Evolutionary conservation across 2,329 filamentous ascomycete genomes (phyloP).

Genomic region (Aaosphaeria arxii): DNA sequence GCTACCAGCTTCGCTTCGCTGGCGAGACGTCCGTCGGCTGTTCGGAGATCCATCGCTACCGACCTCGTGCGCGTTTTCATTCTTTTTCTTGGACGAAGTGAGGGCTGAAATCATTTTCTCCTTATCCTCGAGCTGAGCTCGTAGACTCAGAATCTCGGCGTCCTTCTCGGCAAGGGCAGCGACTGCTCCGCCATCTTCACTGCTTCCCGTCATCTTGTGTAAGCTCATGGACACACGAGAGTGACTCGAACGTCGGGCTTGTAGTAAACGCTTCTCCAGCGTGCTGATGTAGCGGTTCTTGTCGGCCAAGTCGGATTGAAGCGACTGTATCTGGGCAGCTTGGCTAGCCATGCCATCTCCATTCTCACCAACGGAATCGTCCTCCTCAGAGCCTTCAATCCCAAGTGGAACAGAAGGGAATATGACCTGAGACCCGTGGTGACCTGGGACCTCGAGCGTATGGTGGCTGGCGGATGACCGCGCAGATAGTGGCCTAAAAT

Average conservation of each 20-base stretch:
- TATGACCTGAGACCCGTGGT: conserved; percentile 19
- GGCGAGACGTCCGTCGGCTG: conserved; percentile 33
- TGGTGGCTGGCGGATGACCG: conserved; percentile 38
- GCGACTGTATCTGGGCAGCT: conserved; percentile 79
- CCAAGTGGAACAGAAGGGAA: conserved; percentile 14
- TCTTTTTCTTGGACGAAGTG: conserved; percentile 78
- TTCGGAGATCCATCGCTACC: conserved; percentile 33
- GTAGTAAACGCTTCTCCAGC: conserved; percentile 84
- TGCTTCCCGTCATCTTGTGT: conserved; percentile 61
- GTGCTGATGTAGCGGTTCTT: conserved; percentile 97
- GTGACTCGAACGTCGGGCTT: conserved; percentile 86
- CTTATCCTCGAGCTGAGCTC: conserved; percentile 87
- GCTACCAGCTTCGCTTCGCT: conserved; percentile 28
- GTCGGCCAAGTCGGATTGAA: conserved; percentile 93
- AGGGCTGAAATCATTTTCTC: conserved; percentile 89
- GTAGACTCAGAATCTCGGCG: conserved; percentile 85
- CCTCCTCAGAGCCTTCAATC: conserved; percentile 36
- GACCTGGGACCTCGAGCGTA: conserved; percentile 40
- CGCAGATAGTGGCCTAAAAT: conserved; percentile 49
- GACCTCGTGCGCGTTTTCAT: conserved; percentile 70
- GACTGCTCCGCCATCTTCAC: conserved; percentile 74
- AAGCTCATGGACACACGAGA: conserved; percentile 79
- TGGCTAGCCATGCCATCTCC: conserved; percentile 83
- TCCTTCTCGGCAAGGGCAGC: conserved; percentile 82
- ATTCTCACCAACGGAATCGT: conserved; percentile 68